Evolutionary conservation across 495 filamentous ascomycete genomes (phyloP).

Genomic region (Terfezia claveryi): DNA sequence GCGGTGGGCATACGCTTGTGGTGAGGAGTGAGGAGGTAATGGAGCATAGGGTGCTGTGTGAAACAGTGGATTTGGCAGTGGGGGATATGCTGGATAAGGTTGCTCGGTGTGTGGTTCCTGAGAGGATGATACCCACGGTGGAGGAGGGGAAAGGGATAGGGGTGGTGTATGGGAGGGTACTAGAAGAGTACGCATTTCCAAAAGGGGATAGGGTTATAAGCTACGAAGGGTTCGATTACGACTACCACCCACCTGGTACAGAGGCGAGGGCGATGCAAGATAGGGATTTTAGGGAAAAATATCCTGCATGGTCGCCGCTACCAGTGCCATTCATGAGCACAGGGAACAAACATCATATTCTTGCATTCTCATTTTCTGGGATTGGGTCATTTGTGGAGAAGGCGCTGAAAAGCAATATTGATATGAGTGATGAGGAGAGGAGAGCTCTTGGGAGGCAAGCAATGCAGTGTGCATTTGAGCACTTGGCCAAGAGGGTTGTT

Average conservation of each 20-base stretch:
- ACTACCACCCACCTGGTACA: constrained; percentile 11
- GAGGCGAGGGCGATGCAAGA: constrained; percentile 16
- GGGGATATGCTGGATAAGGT: constrained; percentile 73
- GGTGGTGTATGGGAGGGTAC: constrained; percentile 53
- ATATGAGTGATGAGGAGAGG: constrained; percentile 29
- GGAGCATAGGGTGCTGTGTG: constrained; percentile 48
- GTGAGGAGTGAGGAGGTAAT: constrained; percentile 42
- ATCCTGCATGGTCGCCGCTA: constrained; percentile 9
- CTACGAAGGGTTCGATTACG: background rate
- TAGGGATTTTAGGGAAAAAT: background rate
- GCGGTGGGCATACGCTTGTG: constrained; percentile 78
- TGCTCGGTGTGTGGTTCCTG: constrained; percentile 49
- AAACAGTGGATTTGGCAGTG: constrained; percentile 50
- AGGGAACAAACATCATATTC: constrained; percentile 11
- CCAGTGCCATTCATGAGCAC: constrained; percentile 9
- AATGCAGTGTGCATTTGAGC: constrained; percentile 74
- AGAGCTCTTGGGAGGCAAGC: constrained; percentile 40
- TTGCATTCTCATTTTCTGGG: constrained; percentile 45
- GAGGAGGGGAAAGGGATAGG: constrained; percentile 20
- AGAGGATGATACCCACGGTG: background rate
- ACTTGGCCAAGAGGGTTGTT: constrained; percentile 49
- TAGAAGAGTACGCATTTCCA: constrained; percentile 64
- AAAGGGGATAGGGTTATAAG: constrained; percentile 4
- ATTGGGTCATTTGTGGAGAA: constrained; percentile 32
- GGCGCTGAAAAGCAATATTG: constrained; percentile 8